Conservation (phyloP, 2,329 filamentous ascomycete genomes). For the Paracorniculantispora psalliotae region DNA sequence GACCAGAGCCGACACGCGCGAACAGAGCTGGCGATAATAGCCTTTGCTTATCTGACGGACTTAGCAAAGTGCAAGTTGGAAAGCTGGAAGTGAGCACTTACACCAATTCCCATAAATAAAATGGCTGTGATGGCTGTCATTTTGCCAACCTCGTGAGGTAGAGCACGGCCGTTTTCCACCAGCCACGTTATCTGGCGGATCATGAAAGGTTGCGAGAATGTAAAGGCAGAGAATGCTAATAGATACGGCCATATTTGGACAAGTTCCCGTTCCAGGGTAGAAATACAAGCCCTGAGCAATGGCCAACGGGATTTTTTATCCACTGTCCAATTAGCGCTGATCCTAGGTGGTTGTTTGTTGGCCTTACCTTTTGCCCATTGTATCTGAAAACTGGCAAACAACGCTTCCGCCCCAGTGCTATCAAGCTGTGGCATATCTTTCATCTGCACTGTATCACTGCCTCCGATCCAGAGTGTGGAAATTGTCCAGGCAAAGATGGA, state of each 20-base stretch:
- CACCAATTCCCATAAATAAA: neutral
- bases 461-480: neutral
- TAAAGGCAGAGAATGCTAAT: neutral
- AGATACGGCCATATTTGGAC: neutral
- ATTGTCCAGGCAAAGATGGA: neutral
- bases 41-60: neutral
- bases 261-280: neutral
- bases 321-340: neutral
- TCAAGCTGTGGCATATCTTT: neutral
- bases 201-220: neutral
- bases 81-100: no score
- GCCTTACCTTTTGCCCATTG: constrained; percentile 1
- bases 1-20: neutral
- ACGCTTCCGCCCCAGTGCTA: neutral
- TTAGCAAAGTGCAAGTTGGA: no score
- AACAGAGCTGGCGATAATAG: neutral
- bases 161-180: neutral
- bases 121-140: neutral
- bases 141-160: neutral
- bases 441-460: neutral
- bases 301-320: neutral
- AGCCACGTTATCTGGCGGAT: neutral
- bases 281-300: neutral
- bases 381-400: neutral
- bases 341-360: neutral